A percentile compares a stretch with the other conserved stretches of the same genome.
phyloP scores from a whole-genome alignment of 2,329 filamentous ascomycete genomes.

The Penicillium rolfsii region DNA sequence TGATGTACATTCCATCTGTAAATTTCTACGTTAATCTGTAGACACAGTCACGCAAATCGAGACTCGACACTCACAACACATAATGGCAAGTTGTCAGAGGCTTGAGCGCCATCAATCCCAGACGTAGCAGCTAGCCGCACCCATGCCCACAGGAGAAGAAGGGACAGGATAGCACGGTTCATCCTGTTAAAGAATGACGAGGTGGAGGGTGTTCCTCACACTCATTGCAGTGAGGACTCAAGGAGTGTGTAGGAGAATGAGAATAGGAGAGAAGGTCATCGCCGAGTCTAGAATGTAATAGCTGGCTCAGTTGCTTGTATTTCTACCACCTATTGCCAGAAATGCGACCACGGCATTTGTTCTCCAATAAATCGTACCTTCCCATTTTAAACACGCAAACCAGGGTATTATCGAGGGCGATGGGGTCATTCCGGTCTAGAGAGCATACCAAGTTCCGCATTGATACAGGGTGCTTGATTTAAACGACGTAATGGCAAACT shows the following conservation, averaged over 20 bases:
- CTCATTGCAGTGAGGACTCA: not conserved
- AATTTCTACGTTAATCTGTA: not conserved
- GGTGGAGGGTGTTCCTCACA: not conserved
- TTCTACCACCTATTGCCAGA: not conserved
- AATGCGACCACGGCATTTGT: not conserved
- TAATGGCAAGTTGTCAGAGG: not conserved
- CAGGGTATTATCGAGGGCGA: not conserved
- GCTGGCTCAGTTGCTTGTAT: not conserved
- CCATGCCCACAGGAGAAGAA: not conserved
- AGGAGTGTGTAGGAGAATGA: not conserved
- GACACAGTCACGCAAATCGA: not conserved
- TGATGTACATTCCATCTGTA: not conserved
- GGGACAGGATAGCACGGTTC: not conserved
- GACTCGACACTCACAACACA: slow-evolving; percentile 1
- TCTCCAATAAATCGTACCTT: not conserved
- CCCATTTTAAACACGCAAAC: not conserved
- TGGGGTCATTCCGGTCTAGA: not conserved
- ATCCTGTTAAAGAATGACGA: slow-evolving; percentile 4
- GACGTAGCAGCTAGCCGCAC: not conserved
- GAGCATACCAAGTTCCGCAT: not conserved
- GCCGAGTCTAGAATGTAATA: not conserved
- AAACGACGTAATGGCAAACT: slow-evolving; percentile 10
- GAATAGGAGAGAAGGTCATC: not conserved
- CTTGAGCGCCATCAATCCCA: not conserved
- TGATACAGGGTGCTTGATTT: not conserved